These are phyloP conservation scores for Mycena maculata DNA, from an alignment of 768 basidiomycete species.

Conservation along the genomic window DNA sequence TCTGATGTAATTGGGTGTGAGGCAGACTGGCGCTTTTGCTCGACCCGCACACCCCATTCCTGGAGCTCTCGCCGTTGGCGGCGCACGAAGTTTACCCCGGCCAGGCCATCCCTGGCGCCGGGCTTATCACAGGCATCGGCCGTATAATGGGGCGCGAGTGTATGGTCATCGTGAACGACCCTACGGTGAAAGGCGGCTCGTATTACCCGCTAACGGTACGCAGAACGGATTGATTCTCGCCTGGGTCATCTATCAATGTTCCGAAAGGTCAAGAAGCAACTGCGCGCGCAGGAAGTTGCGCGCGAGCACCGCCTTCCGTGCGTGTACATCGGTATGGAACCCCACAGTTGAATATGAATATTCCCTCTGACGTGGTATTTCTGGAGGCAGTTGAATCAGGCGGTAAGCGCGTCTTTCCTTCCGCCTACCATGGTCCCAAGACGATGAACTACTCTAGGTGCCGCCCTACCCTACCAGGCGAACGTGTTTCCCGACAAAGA, in stretches of 20 bases:
- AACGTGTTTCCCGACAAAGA: constrained; percentile 96
- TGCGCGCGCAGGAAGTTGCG: constrained; percentile 96
- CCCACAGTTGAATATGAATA: neutral
- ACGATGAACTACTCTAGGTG: constrained; percentile 82
- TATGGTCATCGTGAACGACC: constrained; percentile 93
- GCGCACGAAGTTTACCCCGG: constrained; percentile 88
- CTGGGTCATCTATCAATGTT: neutral
- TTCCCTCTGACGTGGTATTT: constrained; percentile 21
- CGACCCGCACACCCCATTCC: constrained; percentile 89
- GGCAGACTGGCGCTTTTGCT: constrained; percentile 76
- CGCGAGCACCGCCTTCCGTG: constrained; percentile 90
- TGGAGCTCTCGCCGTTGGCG: constrained; percentile 88
- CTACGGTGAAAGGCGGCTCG: constrained; percentile 92
- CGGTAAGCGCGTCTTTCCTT: constrained; percentile 43
- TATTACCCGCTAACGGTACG: constrained; percentile 87
- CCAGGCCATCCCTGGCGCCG: constrained; percentile 85
- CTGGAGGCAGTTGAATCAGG: constrained; percentile 84
- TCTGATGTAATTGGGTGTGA: neutral
- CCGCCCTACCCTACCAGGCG: constrained; percentile 91
- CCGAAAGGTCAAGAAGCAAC: constrained; percentile 88
- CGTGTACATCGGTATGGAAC: constrained; percentile 84
- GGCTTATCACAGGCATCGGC: constrained; percentile 89
- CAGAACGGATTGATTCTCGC: constrained; percentile 28
- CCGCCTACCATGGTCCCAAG: constrained; percentile 49
- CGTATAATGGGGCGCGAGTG: constrained; percentile 86